Base-by-base conservation (phyloP, 2,329 filamentous ascomycete genomes). In the Fusarium bactridioides region DNA sequence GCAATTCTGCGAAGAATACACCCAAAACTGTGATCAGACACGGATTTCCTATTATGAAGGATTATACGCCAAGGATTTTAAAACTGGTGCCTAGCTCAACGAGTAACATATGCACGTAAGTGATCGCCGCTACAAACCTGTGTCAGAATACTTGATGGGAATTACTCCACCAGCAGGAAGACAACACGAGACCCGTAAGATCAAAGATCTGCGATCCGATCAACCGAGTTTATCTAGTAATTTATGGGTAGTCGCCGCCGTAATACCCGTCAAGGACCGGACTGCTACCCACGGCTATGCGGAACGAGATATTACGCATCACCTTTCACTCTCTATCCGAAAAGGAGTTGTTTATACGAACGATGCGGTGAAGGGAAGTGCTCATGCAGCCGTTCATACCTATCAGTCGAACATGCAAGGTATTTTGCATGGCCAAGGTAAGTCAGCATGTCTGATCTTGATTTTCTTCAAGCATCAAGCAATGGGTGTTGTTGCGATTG, bases 181-280 rank as follows among this genome's bases (percentile, higher is more conserved):
- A 40, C 45, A 47, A 47, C 62, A 73, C 62, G 58, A 64, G 70
- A 55, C 62, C 66, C 57, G 56, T 48, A 41, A 56, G 50, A 55
- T 60, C 40, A 56, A 61, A 44, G 70, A 73, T 71, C 62, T 71
- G 58, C 66, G 62, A 73, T 68, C 70, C 60, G 62, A 73, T 73
- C 61, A 57, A 57, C 37, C 44, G 27, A 51, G 58, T 73, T 44
- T 53, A 53, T 33, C 18, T 61, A 38, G 33, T 38, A 38, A 56
- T 40, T 27, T 29, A 40, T 23, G 50, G 50, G 25, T 50, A 53
- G 31, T 54, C 31, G 43, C 63, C 37, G 63, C 37, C 41, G 37
- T 8, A 67, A 55, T 48, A 27, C 58, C 53, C 33, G 29, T 29
- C 35, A 37, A 54, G 63, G 65, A 61, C 55, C 62, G 44, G 50